Base-by-base conservation (phyloP, 805 yeast genomes). In the Brettanomyces naardenensis region DNA sequence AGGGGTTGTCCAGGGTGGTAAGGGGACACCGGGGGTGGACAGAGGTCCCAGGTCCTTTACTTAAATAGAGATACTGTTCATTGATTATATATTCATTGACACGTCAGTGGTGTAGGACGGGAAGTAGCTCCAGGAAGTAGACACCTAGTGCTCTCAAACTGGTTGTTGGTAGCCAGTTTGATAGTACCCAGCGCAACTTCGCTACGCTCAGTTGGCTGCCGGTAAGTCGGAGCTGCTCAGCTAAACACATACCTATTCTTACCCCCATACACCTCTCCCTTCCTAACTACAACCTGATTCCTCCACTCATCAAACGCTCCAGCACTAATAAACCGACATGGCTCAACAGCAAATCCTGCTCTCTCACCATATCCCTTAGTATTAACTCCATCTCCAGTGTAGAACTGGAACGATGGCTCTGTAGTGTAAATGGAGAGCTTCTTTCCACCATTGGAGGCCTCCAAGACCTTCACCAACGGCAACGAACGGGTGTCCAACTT, bases 401-500 rank as follows among this genome's bases (percentile, higher is more conserved):
- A 31, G 23, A 31, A 18, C 23, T 31, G 34, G 25, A 31, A 19
- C n/a, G 34, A 19, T 9, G 34, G 34, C 14, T 31, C 34, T 11
- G 34, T 31, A 19, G 34, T 31, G n/a, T 6, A 18, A 18, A 31
- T 26, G 11, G 21, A 6, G 14, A 31, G 18, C 18, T 31, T 18
- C n/a, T n/a, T 19, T 5, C 18, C 23, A 9, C 5, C 5, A 18
- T 31, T 11, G 9, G 34, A 31, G 13, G 14, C 34, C 14, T 18
- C 15, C 14, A 31, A 10, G 15, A n/a, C 34, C 13, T 31, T 20
- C 13, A 14, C 18, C 7, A 21, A 6, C 6, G 13, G 21, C 9
- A 7, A 6, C 13, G 11, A 5, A 21, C 34, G 34, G 20, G 34
- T 31, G 25, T 31, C 34, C n/a, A 31, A 21, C n/a, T 15, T 13